Evolutionary conservation across 2,329 filamentous ascomycete species (phyloP).

Genomic region (Escovopsis sp.): DNA sequence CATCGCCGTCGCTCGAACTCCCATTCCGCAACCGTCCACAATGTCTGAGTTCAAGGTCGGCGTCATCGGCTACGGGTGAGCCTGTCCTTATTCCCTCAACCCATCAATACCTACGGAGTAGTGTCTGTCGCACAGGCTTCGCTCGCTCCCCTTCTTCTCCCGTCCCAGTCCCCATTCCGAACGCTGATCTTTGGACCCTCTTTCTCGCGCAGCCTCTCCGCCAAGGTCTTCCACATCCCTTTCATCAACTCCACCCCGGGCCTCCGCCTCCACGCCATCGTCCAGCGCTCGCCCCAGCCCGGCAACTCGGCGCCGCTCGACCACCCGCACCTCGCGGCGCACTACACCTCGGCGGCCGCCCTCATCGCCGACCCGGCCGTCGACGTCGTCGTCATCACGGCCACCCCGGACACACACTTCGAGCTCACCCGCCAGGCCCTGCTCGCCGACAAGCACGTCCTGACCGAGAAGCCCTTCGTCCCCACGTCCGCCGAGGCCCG

Average conservation of each 20-base stretch:
- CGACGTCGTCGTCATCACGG: conserved; percentile 57
- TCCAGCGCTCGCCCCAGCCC: conserved; percentile 54
- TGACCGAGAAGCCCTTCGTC: conserved; percentile 75
- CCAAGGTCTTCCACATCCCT: conserved; percentile 75
- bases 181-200: no score
- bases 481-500: conserved; percentile 54
- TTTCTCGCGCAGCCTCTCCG: conserved; percentile 29
- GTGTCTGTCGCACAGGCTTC: no score
- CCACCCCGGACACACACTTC: conserved; percentile 58
- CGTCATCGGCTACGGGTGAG: conserved; percentile 37
- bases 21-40: not conserved
- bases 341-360: conserved; percentile 46
- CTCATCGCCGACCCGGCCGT: conserved; percentile 51
- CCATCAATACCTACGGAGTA: no score
- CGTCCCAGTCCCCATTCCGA: no score
- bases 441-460: conserved; percentile 58
- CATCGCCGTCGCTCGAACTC: no score
- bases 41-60: conserved; percentile 33
- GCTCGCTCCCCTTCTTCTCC: no score
- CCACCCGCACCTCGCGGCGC: conserved; percentile 43
- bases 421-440: conserved; percentile 48
- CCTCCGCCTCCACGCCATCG: conserved; percentile 57
- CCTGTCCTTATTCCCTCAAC: not conserved
- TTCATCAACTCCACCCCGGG: conserved; percentile 51
- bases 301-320: conserved; percentile 54